These are phyloP conservation scores for Scutellaria barbata DNA, from an alignment of 257 asterid genomes.

Conservation along the genomic window DNA sequence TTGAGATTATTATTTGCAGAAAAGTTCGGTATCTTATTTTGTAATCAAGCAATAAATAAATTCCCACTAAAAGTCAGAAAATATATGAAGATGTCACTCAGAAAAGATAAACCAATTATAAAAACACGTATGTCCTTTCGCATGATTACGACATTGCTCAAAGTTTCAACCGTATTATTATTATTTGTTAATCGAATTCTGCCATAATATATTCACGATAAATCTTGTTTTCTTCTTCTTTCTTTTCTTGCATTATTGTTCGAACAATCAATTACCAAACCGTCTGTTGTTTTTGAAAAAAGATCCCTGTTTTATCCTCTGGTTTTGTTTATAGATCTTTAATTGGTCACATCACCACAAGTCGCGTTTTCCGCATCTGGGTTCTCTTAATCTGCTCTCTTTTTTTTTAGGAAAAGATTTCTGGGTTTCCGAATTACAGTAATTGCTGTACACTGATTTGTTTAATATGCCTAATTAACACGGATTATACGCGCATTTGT, in stretches of 20 bases:
- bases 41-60: too few relatives aligned
- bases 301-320: neutral
- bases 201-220: neutral
- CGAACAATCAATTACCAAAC: slow-evolving; percentile 25
- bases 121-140: slow-evolving; percentile 4
- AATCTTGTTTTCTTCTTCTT: neutral
- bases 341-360: slow-evolving; percentile 34
- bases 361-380: slow-evolving; percentile 38
- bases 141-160: slow-evolving; percentile 32
- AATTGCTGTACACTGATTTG: slow-evolving; percentile 14
- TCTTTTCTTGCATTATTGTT: slow-evolving; percentile 36
- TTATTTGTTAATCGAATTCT: neutral
- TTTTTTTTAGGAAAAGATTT: neutral
- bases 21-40: too few relatives aligned
- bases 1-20: too few relatives aligned
- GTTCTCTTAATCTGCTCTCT: slow-evolving; percentile 6
- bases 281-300: neutral
- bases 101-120: neutral
- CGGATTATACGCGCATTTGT: slow-evolving; percentile 32
- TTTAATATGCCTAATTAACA: slow-evolving; percentile 9
- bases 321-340: slow-evolving; percentile 27
- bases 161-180: neutral
- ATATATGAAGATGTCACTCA: neutral
- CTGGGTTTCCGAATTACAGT: slow-evolving; percentile 5
- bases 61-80: neutral